Conservation (phyloP, 129 eudicot genomes). For the Scalesia atractyloides region DNA sequence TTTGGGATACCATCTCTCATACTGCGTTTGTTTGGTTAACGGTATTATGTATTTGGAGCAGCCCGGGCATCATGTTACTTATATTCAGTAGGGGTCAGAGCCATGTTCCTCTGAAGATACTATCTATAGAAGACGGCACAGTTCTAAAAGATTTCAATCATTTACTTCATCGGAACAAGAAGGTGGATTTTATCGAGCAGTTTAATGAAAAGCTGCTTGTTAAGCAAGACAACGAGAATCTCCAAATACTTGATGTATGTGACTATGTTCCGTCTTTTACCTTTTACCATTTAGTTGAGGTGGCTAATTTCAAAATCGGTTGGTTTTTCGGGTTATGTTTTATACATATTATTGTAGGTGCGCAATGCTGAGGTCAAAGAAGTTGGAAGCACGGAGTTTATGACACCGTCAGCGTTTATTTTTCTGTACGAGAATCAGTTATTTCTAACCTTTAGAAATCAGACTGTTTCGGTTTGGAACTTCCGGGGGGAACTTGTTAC, state of each 20-base stretch:
- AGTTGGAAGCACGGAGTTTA: slow-evolving; percentile 46
- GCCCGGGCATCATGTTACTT: slow-evolving; percentile 42
- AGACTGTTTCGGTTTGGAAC: slow-evolving; percentile 57
- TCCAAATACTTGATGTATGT: slow-evolving; percentile 53
- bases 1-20: background rate
- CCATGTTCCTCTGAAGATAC: slow-evolving; percentile 45
- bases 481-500: slow-evolving; percentile 54
- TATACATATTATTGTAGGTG: slow-evolving; percentile 30
- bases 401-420: slow-evolving; percentile 51
- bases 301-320: background rate
- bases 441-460: slow-evolving; percentile 43
- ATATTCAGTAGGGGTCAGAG: slow-evolving; percentile 34
- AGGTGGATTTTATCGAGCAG: slow-evolving; percentile 52
- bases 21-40: background rate
- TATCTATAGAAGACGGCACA: slow-evolving; percentile 45
- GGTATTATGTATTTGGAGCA: slow-evolving; percentile 18
- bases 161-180: slow-evolving; percentile 45
- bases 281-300: background rate
- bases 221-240: slow-evolving; percentile 59
- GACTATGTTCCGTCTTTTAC: slow-evolving; percentile 5
- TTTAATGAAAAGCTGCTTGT: slow-evolving; percentile 55
- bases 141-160: slow-evolving; percentile 49
- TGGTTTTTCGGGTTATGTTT: background rate
- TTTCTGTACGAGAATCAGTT: slow-evolving; percentile 49
- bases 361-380: slow-evolving; percentile 45